These are phyloP conservation scores for Papiliotrema fonsecae DNA, from an alignment of 1,284 basidiomycete genomes.

Conservation along the genomic window DNA sequence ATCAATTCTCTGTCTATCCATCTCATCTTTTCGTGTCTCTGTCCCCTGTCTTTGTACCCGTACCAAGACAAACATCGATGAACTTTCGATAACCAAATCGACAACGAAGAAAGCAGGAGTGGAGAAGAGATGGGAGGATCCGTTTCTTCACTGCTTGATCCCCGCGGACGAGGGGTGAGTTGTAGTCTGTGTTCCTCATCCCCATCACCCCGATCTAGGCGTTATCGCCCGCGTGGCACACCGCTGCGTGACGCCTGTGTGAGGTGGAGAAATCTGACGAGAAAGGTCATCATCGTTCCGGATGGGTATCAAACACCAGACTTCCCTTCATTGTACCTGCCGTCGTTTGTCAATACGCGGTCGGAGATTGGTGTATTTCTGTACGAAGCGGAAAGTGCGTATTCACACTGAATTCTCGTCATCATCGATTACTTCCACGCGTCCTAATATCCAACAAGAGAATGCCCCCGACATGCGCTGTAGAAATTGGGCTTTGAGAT, in stretches of 20 bases:
- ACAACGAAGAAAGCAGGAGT: no score
- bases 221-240: no score
- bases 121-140: slow-evolving; percentile 2
- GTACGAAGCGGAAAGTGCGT: slow-evolving; percentile 48
- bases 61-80: no score
- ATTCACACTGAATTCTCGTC: no score
- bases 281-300: slow-evolving; percentile 22
- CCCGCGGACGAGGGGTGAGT: neutral
- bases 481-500: no score
- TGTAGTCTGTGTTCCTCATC: neutral
- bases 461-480: no score
- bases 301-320: slow-evolving; percentile 39
- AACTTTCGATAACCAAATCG: no score
- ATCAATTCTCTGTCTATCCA: no score
- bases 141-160: slow-evolving; percentile 1
- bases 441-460: neutral
- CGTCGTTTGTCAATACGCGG: slow-evolving; percentile 42
- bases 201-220: no score
- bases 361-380: slow-evolving; percentile 39
- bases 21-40: no score
- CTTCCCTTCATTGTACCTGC: slow-evolving; percentile 55
- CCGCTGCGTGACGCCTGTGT: no score
- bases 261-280: neutral
- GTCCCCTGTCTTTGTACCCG: no score
- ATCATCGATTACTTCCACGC: neutral